Base-by-base conservation (phyloP, 768 basidiomycete genomes). In the Dendrothele bispora region DNA sequence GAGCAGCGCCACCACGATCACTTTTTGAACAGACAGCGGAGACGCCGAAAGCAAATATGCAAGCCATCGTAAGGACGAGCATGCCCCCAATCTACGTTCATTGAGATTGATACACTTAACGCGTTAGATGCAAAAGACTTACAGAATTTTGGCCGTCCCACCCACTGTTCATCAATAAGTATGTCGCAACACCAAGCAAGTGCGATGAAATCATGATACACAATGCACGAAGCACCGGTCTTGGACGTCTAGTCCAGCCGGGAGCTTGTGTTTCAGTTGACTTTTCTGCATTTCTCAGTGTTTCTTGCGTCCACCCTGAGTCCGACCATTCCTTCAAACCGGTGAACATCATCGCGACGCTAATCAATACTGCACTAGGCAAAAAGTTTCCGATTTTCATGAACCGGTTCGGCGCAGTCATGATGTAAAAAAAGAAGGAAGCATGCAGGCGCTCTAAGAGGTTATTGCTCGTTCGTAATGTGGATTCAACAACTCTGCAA, bases 341-440 rank as follows among this genome's bases (percentile, higher is more conserved):
- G 32, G 80, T 78, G 55, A 97, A 81, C 66, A 95, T 88, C 75
- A 97, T 79, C 1, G 85, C 87, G 11, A 90, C 78, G 29, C 91
- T 89, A 46, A 97, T 77, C 3, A 98, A 63, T 29, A 98, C 77
- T 1, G 82, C 90, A 46, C 90, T 91, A 0, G 95, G 95, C 6
- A 99, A 76, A 65, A 91, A 99, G 57, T 74, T 81, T 2, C 94
- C 95, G 24, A 98, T 92, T 61, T 95, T 90, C 56, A 92, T 78
- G 69, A 95, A 97, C 2, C 74, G 77, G 29, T 73, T 67, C 2
- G 73, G 68, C 18, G 64, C 70, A 12, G 86, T 78, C 50, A 92
- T 69, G 51, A 98, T 74, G 69, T 95, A 98, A 71, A 98, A 94
- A 73, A 98, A 98, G 68, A 95, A 95, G 0, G 95, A 98, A 2